Percentiles rank a stretch among this genome's conserved stretches.
Evolutionary conservation across 163 green algal species (phyloP).

Genomic region (Scenedesmus sp.): DNA sequence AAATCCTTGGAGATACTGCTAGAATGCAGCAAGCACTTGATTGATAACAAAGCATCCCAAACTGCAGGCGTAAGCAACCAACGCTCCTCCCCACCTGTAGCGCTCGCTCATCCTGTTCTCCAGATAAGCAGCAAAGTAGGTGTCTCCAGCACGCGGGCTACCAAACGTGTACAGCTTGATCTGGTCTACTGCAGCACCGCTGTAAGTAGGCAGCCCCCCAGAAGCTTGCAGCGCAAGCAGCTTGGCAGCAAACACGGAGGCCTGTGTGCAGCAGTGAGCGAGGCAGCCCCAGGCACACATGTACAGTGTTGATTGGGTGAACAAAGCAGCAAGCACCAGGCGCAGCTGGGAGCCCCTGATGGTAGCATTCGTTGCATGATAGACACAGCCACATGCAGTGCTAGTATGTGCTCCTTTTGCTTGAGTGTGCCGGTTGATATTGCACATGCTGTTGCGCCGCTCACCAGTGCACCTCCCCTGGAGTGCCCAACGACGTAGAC

Average conservation of each 20-base stretch:
- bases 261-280: not conserved
- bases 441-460: too few relatives aligned
- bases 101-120: not conserved
- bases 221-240: not conserved
- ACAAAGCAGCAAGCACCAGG: not conserved
- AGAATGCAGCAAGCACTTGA: too few relatives aligned
- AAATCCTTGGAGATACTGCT: too few relatives aligned
- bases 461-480: not conserved
- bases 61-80: too few relatives aligned
- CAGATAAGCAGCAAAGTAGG: not conserved
- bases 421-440: too few relatives aligned
- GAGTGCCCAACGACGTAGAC: not conserved
- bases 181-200: not conserved
- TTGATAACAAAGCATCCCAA: too few relatives aligned
- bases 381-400: too few relatives aligned
- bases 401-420: too few relatives aligned
- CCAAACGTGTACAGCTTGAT: not conserved
- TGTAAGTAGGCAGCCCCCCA: not conserved
- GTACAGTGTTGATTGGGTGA: not conserved
- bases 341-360: not conserved
- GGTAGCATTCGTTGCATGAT: too few relatives aligned
- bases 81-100: not conserved
- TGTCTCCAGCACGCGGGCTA: not conserved
- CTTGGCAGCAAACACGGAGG: not conserved
- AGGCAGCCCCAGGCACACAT: not conserved